Evolutionary conservation across 2,329 filamentous ascomycete species (phyloP).

Genomic region (Phialophora chinensis): DNA sequence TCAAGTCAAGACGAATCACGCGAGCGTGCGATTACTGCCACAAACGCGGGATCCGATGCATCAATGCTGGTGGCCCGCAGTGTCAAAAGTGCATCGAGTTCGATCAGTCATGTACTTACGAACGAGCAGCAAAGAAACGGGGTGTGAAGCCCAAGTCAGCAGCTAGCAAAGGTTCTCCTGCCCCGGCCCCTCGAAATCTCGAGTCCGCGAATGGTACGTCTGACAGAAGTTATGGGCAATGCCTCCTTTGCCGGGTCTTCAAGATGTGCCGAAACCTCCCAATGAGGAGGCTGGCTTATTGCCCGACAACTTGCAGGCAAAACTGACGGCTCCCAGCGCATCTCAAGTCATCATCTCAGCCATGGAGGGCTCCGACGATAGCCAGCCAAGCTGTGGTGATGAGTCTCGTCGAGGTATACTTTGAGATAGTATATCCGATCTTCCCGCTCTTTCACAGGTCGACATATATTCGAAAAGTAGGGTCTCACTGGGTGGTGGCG

Average conservation of each 20-base stretch:
- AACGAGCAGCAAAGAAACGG: constrained; percentile 52
- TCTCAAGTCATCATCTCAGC: constrained; percentile 16
- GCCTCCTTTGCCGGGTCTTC: constrained; percentile 6
- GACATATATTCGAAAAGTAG: constrained; percentile 47
- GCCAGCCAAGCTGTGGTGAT: constrained; percentile 49
- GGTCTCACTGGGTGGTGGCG: constrained; percentile 7
- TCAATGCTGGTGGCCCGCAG: constrained; percentile 44
- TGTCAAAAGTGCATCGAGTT: constrained; percentile 61
- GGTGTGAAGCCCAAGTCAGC: constrained; percentile 41
- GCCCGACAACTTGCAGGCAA: constrained; percentile 6
- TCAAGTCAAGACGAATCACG: constrained; percentile 30
- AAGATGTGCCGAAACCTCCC: constrained; percentile 2
- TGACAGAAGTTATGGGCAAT: constrained; percentile 3
- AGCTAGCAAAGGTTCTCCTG: constrained; percentile 1
- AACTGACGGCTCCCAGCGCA: constrained; percentile 10
- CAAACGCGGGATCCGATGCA: constrained; percentile 55
- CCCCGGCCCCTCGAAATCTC: constrained; percentile 3
- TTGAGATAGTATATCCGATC: constrained; percentile 61
- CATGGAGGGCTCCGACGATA: constrained; percentile 52
- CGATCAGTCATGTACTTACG: constrained; percentile 56
- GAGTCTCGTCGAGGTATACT: constrained; percentile 57
- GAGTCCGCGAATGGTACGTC: constrained; percentile 16
- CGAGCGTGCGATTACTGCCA: constrained; percentile 57
- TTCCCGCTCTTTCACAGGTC: constrained; percentile 60
- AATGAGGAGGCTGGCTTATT: constrained; percentile 3